These are phyloP conservation scores for Magnolia changhungtana DNA, from an alignment of 164 flowering plant species.

Conservation along the genomic window DNA sequence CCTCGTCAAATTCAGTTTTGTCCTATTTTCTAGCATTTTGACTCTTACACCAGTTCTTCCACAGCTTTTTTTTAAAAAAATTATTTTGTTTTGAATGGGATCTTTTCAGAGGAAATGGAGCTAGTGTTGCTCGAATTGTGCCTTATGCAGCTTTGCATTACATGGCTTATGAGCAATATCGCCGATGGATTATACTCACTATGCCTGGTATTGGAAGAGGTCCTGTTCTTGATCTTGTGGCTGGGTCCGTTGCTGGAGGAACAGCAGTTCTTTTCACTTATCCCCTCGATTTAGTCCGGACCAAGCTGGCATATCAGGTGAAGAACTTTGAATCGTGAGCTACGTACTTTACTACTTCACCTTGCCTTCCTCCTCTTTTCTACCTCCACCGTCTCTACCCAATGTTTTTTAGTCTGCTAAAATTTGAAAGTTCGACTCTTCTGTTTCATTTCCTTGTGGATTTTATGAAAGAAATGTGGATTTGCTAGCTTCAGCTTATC, in stretches of 20 bases:
- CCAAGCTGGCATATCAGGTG: conserved; percentile 97
- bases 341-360: background rate
- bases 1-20: background rate
- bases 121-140: conserved; percentile 93
- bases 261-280: conserved; percentile 93
- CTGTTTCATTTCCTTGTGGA: background rate
- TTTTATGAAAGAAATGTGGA: conserved; percentile 4
- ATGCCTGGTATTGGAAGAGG: conserved; percentile 73
- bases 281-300: conserved; percentile 95
- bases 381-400: too few species aligned
- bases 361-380: background rate
- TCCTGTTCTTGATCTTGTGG: conserved; percentile 86
- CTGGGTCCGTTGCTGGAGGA: conserved; percentile 95
- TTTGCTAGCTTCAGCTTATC: background rate
- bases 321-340: background rate
- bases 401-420: background rate
- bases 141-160: conserved; percentile 97
- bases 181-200: conserved; percentile 67
- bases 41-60: too few species aligned
- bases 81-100: background rate
- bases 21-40: background rate
- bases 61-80: too few species aligned
- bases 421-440: background rate
- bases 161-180: conserved; percentile 91
- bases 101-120: conserved; percentile 86